Base-by-base conservation (phyloP, 208 protist species). In the Leishmania amazonensis region DNA sequence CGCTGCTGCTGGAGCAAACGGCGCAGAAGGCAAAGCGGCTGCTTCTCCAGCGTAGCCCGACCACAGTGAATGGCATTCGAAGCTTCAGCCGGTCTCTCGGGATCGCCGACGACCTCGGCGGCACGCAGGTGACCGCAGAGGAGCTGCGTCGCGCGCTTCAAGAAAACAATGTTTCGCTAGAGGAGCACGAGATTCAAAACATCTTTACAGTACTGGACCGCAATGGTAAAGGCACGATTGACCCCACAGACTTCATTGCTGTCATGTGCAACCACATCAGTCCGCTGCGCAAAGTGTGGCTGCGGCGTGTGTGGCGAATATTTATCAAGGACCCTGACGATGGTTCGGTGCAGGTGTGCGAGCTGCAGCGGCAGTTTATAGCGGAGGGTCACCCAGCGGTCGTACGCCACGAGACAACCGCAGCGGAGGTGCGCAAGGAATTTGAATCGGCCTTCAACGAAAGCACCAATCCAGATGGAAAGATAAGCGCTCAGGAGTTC, bases 401-500 rank as follows among this genome's bases (percentile, higher is more conserved):
- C 42, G 79, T 96, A 19, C 70, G 75, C 31, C 87, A 87, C 4
- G 81, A 85, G 49, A 19, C 76, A 28, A 85, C 81, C 4, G 89
- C 87, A 17, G 81, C 67, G 11, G 88, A 94, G 4, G 85, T 96
- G 24, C 68, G 75, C 42, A 42, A 79, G 28, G 91, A 96, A 65
- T 95, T 98, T 76, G 70, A 82, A 38, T 35, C 83, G 0, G 89
- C 90, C 4, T 98, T 98, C 76, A 96, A 90, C 87, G 83, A 77
- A n/a, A 79, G n/a, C 17, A 97, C 95, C 1, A 98, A 98, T 80
- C 93, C 95, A 4, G 89, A 93, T 72, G 94, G 95, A 21, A 67
- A 80, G 31, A 81, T 98, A 38, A 94, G 89, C 35, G 82, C 81
- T 67, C 91, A 97, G 76, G 95, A 98, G 83, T 97, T 97, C 65